Evolutionary conservation across 768 basidiomycete genomes (phyloP).

Genomic region (Albatrellus ellisii): DNA sequence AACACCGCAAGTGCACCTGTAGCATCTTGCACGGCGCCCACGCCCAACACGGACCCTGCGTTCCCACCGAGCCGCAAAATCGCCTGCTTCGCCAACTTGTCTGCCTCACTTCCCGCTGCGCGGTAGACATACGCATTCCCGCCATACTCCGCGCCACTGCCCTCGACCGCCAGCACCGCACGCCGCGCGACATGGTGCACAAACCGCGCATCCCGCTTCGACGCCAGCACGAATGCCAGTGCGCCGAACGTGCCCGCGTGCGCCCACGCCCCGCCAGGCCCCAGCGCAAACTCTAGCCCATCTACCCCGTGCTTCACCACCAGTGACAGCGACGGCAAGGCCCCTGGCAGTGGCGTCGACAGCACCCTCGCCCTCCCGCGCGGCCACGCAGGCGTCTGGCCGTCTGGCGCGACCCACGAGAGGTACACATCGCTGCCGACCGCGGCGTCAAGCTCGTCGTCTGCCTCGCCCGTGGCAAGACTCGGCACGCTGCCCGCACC

Average conservation of each 20-base stretch:
- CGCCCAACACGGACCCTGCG: slow-evolving; percentile 68
- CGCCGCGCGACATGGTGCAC: slow-evolving; percentile 53
- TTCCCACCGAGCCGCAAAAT: slow-evolving; percentile 63
- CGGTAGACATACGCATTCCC: slow-evolving; percentile 86
- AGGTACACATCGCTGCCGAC: slow-evolving; percentile 53
- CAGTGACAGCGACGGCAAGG: slow-evolving; percentile 27
- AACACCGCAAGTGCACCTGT: slow-evolving; percentile 30
- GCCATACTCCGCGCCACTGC: slow-evolving; percentile 48
- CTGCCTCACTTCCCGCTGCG: slow-evolving; percentile 30
- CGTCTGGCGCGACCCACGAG: slow-evolving; percentile 53
- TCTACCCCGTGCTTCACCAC: slow-evolving; percentile 49
- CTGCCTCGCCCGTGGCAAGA: slow-evolving; percentile 79
- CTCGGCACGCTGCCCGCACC: slow-evolving; percentile 63
- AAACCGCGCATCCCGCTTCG: slow-evolving; percentile 83
- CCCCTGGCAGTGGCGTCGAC: slow-evolving; percentile 60
- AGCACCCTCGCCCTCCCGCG: slow-evolving; percentile 35
- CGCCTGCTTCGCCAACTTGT: slow-evolving; percentile 64
- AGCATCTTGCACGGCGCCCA: slow-evolving; percentile 33
- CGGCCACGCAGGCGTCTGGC: slow-evolving; percentile 31
- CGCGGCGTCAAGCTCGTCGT: slow-evolving; percentile 74
- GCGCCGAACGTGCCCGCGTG: slow-evolving; percentile 83
- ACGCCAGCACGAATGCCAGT: slow-evolving; percentile 86
- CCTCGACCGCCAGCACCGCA: slow-evolving; percentile 75
- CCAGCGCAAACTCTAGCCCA: slow-evolving; percentile 16
- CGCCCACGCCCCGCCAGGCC: slow-evolving; percentile 33